Base-by-base conservation (phyloP, 805 yeast species). In the Lachancea lanzarotensis region DNA sequence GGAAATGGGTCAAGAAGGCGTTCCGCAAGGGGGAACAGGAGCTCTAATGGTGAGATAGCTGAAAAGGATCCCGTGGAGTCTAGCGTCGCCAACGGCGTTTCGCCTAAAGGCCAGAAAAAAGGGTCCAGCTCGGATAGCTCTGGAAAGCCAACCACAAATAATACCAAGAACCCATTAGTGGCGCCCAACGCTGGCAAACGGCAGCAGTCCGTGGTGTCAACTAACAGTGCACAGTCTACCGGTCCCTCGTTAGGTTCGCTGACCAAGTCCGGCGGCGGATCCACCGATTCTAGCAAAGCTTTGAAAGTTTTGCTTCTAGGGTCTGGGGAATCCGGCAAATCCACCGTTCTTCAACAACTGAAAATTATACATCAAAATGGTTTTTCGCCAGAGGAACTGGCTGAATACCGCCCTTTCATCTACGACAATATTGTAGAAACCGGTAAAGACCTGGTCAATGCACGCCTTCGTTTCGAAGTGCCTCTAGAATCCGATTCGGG, bases 371-470 rank as follows among this genome's bases (percentile, higher is more conserved):
- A 54, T 59, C 71, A 55, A 51, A 57, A 53, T 52, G 72, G 57
- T 46, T 66, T 57, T 52, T 54, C 50, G 9, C 45, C 46, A 16
- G 81, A 82, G 38, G 97, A 89, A 60, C 65, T 83, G 22, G 68
- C 71, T 44, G 87, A 84, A 52, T 85, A 84, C 64, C 79, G 79
- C 58, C 87, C 91, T 0, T 81, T 86, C 52, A 88, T 90, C 17
- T 85, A 75, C 61, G 79, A 80, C 51, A 90, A 89, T 62, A 68
- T 89, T 17, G 65, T 84, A 48, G 95, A 87, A 45, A 82, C 93
- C 50, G 82, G 87, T 22, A 81, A 80, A 51, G 80, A 79, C 45
- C 65, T 90, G 12, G 72, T 84, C 25, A 77, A 74, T 48, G 95
- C 93, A 0, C 74, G 86, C 38, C 63, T 68, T 42, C 80, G 75